Evolutionary conservation across 805 yeast species (phyloP), one percentile per base, ranked within the genome.

Genomic region (Saccharomycopsis amapae): DNA sequence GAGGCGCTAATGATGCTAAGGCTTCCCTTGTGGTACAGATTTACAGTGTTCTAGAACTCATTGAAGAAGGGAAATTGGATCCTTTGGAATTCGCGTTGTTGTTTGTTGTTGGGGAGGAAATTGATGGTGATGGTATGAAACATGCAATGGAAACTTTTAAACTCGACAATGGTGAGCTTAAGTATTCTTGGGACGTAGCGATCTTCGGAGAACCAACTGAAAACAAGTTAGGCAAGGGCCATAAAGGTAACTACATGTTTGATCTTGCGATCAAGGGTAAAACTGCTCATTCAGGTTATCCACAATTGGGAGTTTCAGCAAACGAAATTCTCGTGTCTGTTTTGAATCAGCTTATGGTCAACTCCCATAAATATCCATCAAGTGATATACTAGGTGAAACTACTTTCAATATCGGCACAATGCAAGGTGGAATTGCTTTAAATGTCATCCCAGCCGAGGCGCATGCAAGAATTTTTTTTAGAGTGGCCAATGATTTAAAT

Each of bases 161-260:
- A n/a, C n/a, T n/a, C n/a, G n/a, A n/a, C n/a, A n/a, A n/a, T n/a
- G n/a, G n/a, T n/a, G 48, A 38, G 59, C 3, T 58, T 75, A 68
- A 18, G 15, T 5, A 7, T 17, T 68, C 67, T 7, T 56, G 60
- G 6, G 74, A 75, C 9, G 54, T 74, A 7, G 87, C 73, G 13
- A 69, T 82, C 25, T 81, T 81, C 62, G 88, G 88, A 10, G 89
- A 81, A 58, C 89, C 89, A 9, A 81, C 89, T 0, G 86, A 80
- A 53, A 65, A 73, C 57, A 78, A 76, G 54, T 64, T 81, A 18
- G 85, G 83, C 12, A 73, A 73, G 4, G 88, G 87, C 10, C 89
- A 81, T 57, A 81, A 81, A 60, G 86, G 86, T 13, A 62, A 68
- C 31, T 72, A 65, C 37, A 53, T 63, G 43, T 69, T 72, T 30